phyloP scores from a whole-genome alignment of 352 stramenopile genomes.

The Phytophthora sansomeana region DNA sequence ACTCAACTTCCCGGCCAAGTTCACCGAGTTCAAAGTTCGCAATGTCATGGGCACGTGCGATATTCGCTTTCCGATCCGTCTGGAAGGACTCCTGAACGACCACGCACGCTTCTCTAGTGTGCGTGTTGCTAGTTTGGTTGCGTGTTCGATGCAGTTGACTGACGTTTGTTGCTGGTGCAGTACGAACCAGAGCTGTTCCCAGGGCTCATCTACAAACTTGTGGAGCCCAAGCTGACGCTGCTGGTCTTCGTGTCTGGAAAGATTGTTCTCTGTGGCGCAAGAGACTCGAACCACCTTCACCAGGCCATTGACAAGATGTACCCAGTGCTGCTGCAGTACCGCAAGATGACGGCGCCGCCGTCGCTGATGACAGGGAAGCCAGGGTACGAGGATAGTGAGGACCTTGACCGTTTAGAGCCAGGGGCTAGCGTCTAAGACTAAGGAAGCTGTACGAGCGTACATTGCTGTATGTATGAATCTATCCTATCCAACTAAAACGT shows the following conservation, averaged over 20 bases:
- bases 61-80: conserved; percentile 97
- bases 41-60: conserved; percentile 99
- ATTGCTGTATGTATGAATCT: conserved; percentile 33
- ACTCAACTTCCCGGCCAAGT: conserved; percentile 88
- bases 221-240: conserved; percentile 97
- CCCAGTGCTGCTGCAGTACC: conserved; percentile 68
- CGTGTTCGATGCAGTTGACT: conserved; percentile 68
- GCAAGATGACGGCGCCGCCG: conserved; percentile 78
- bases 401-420: conserved; percentile 71
- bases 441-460: conserved; percentile 28
- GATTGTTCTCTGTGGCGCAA: conserved; percentile 98
- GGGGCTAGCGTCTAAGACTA: conserved; percentile 57
- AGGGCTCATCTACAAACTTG: conserved; percentile 98
- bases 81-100: conserved; percentile 98
- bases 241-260: conserved; percentile 99
- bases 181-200: conserved; percentile 99
- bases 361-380: conserved; percentile 77
- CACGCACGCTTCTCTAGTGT: conserved; percentile 96
- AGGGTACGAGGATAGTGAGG: conserved; percentile 71
- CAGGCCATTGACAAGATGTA: conserved; percentile 81
- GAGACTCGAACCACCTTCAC: conserved; percentile 62
- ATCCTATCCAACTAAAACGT: conserved; percentile 40
- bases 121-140: conserved; percentile 32
- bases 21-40: conserved; percentile 94
- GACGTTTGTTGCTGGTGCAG: conserved; percentile 96